A percentile compares a stretch with the other conserved stretches of the same genome.
phyloP scores from a whole-genome alignment of 805 yeast genomes.

The Candida orba region DNA sequence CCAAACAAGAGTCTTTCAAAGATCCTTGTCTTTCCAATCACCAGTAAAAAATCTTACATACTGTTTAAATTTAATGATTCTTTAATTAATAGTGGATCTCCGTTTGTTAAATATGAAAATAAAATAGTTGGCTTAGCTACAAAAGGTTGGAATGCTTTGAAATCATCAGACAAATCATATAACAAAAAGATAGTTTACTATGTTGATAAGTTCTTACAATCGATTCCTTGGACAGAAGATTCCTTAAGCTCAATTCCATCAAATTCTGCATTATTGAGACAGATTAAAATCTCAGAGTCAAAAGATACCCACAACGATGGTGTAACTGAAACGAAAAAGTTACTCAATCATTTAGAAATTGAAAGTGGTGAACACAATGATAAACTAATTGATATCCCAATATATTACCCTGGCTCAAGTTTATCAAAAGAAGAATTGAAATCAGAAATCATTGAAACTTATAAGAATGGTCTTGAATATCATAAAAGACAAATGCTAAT shows the following conservation, averaged over 20 bases:
- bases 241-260: conserved; percentile 74
- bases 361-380: conserved; percentile 21
- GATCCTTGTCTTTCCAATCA: conserved; percentile 65
- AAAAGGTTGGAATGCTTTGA: conserved; percentile 57
- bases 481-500: conserved; percentile 51
- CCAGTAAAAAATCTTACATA: conserved; percentile 51
- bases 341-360: conserved; percentile 5
- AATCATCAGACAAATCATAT: conserved; percentile 43
- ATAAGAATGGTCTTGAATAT: conserved; percentile 35
- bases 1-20: conserved; percentile 40
- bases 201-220: conserved; percentile 46
- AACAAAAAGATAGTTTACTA: conserved; percentile 52
- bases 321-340: neutral
- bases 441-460: conserved; percentile 35
- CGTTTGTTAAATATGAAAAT: conserved; percentile 32
- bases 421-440: conserved; percentile 25
- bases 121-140: conserved; percentile 43
- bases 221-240: conserved; percentile 75
- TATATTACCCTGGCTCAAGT: conserved; percentile 43
- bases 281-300: conserved; percentile 20
- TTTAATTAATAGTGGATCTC: conserved; percentile 29
- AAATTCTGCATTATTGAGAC: conserved; percentile 41
- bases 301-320: conserved; percentile 6
- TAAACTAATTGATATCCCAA: conserved; percentile 28
- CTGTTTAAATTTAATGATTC: conserved; percentile 54